Percentiles rank a stretch among this genome's conserved stretches.
These are phyloP conservation scores for Zygotorulaspora chibaensis DNA, from an alignment of 805 yeast genomes.

Conservation along the genomic window DNA sequence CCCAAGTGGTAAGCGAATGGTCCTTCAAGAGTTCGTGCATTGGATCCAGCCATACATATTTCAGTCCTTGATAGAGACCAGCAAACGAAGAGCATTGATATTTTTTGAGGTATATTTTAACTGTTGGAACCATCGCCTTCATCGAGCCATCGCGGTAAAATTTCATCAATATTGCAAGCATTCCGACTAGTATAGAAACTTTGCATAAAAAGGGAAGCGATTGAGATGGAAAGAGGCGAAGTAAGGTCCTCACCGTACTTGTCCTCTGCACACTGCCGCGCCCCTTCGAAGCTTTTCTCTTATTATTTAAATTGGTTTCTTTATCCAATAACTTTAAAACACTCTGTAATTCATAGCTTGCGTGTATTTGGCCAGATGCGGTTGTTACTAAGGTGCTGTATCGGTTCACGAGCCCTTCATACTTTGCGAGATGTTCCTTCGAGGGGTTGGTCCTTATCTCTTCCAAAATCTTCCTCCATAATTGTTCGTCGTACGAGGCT, in stretches of 20 bases:
- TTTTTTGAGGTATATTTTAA: conserved; percentile 7
- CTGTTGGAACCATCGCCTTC: conserved; percentile 7
- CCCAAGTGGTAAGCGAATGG: background rate
- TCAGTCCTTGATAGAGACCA: conserved; percentile 10
- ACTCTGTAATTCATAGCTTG: conserved; percentile 4
- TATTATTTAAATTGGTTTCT: conserved; percentile 19
- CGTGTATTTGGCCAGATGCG: conserved; percentile 14
- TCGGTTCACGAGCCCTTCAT: conserved; percentile 18
- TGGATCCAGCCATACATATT: conserved; percentile 15
- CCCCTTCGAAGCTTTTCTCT: conserved; percentile 7
- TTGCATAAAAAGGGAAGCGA: conserved; percentile 12
- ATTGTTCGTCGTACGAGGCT: conserved; percentile 9
- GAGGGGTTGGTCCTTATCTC: conserved; percentile 5
- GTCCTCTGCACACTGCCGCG: conserved; percentile 5
- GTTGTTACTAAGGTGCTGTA: conserved; percentile 32
- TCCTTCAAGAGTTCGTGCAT: conserved; percentile 10
- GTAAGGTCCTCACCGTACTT: conserved; percentile 2
- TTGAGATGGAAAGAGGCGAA: conserved; percentile 6
- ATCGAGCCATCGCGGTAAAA: conserved; percentile 8
- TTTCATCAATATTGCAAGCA: conserved; percentile 12
- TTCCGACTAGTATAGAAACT: conserved; percentile 13
- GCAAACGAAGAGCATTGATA: conserved; percentile 9
- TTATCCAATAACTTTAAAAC: conserved; percentile 14
- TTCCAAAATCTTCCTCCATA: conserved; percentile 21
- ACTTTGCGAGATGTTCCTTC: conserved; percentile 4